A percentile compares a stretch with the other conserved stretches of the same genome.
Conservation (phyloP, 1,284 basidiomycete genomes). For the Cutaneotrichosporon cutaneum region DNA sequence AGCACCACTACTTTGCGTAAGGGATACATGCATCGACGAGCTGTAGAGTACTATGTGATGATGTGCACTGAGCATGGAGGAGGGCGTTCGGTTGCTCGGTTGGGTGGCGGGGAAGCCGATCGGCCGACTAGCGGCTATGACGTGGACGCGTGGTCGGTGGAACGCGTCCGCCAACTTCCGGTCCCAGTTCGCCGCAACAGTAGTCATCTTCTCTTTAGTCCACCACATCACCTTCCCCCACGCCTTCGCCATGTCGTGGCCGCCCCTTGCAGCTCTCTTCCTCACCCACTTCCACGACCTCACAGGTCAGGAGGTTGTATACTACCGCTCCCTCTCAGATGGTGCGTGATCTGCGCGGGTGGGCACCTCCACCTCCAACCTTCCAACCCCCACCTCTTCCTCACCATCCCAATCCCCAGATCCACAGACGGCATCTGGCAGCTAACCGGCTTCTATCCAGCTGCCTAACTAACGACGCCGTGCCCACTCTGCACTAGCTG, state of each 20-base stretch:
- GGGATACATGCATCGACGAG: slow-evolving; percentile 10
- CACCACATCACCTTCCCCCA: slow-evolving; percentile 5
- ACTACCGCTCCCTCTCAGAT: slow-evolving; percentile 34
- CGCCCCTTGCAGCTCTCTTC: slow-evolving; percentile 44
- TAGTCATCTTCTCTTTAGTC: background rate
- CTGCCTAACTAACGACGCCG: background rate
- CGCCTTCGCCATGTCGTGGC: slow-evolving; percentile 23
- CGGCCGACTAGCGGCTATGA: background rate
- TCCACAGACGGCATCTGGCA: background rate
- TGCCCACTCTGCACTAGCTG: background rate
- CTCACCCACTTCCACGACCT: slow-evolving; percentile 50
- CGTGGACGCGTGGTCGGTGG: slow-evolving; percentile 1
- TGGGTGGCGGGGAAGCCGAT: background rate
- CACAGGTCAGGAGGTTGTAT: slow-evolving; percentile 43
- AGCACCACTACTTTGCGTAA: slow-evolving; percentile 53
- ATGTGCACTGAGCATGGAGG: background rate
- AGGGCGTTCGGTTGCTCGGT: background rate
- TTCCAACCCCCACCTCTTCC: background rate
- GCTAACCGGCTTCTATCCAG: background rate
- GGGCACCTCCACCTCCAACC: background rate
- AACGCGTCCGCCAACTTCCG: background rate
- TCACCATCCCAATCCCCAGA: too few species aligned
- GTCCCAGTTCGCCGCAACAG: background rate
- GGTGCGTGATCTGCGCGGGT: slow-evolving; percentile 24
- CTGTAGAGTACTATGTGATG: slow-evolving; percentile 20